Percentiles rank a stretch among this genome's conserved stretches.
Conservation (phyloP, 202 grass and related monocot genomes). For the Bolboschoenoplectus hybrid region DNA sequence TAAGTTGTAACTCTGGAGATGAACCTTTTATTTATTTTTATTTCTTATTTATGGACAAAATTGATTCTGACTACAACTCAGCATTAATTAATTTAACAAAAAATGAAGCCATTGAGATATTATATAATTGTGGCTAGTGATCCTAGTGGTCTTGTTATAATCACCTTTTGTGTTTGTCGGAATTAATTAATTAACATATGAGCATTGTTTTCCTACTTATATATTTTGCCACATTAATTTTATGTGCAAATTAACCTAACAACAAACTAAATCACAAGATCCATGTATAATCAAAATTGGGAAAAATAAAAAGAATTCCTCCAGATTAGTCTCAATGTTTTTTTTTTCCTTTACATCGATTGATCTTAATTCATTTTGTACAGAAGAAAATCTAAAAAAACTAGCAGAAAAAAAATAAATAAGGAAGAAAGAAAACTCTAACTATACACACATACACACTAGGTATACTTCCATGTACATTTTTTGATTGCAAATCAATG, state of each 20-base stretch:
- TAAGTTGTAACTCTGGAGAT: not conserved
- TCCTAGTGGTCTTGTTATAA: not conserved
- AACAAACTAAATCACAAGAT: conserved; percentile 8
- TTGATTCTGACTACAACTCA: not conserved
- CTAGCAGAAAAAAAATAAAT: not conserved
- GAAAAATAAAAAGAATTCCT: conserved; percentile 18
- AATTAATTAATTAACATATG: conserved; percentile 6
- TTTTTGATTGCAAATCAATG: conserved; percentile 30
- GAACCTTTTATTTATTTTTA: not conserved
- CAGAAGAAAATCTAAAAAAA: conserved; percentile 24
- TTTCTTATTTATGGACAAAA: not conserved
- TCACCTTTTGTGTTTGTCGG: not conserved
- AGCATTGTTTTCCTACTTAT: not conserved
- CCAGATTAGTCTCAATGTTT: conserved; percentile 7
- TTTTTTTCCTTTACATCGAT: conserved; percentile 1
- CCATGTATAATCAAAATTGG: not conserved
- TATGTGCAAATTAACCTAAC: not conserved
- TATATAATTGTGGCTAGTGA: not conserved
- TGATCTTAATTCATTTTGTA: conserved; percentile 2
- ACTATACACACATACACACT: conserved; percentile 50
- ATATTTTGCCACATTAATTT: not conserved
- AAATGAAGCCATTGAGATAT: not conserved
- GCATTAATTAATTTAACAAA: not conserved
- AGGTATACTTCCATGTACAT: conserved; percentile 23
- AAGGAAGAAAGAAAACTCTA: conserved; percentile 39